phyloP scores from a whole-genome alignment of 2,329 filamentous ascomycete species.

The Hypoxylon sp. region DNA sequence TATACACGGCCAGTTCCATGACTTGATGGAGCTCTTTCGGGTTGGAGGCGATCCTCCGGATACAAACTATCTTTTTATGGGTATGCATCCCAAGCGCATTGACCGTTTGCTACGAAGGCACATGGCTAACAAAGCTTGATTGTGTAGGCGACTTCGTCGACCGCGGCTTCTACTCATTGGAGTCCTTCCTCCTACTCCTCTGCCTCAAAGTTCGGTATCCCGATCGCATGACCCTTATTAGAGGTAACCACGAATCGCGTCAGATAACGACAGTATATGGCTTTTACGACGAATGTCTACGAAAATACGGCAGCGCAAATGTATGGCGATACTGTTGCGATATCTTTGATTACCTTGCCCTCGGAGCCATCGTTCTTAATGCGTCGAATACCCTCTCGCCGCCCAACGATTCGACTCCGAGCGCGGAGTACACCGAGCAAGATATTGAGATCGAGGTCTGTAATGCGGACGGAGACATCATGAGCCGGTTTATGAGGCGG shows the following conservation, averaged over 20 bases:
- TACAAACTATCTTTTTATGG: slow-evolving; percentile 98
- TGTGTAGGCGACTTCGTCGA: slow-evolving; percentile 90
- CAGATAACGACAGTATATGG: slow-evolving; percentile 98
- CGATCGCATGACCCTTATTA: slow-evolving; percentile 94
- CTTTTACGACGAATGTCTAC: slow-evolving; percentile 96
- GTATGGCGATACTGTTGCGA: slow-evolving; percentile 98
- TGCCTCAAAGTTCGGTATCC: slow-evolving; percentile 98
- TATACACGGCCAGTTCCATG: slow-evolving; percentile 96
- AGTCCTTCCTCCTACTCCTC: slow-evolving; percentile 94
- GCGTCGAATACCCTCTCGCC: slow-evolving; percentile 74
- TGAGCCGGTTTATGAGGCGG: slow-evolving; percentile 76
- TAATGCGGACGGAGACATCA: slow-evolving; percentile 83
- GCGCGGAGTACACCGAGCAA: slow-evolving; percentile 67
- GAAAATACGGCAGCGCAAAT: slow-evolving; percentile 96
- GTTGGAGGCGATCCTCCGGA: slow-evolving; percentile 95
- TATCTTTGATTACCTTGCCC: slow-evolving; percentile 95
- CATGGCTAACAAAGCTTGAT: slow-evolving; percentile 37
- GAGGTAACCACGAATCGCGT: slow-evolving; percentile 94
- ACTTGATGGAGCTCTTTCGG: slow-evolving; percentile 95
- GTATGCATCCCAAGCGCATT: slow-evolving; percentile 58
- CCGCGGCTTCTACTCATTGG: slow-evolving; percentile 96
- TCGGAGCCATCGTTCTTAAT: slow-evolving; percentile 91
- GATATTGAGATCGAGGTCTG: slow-evolving; percentile 95
- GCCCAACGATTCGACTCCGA: slow-evolving; percentile 60
- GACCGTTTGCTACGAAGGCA: not conserved